Conservation (phyloP, 2,329 filamentous ascomycete species). For the Diaporthe nobilis region DNA sequence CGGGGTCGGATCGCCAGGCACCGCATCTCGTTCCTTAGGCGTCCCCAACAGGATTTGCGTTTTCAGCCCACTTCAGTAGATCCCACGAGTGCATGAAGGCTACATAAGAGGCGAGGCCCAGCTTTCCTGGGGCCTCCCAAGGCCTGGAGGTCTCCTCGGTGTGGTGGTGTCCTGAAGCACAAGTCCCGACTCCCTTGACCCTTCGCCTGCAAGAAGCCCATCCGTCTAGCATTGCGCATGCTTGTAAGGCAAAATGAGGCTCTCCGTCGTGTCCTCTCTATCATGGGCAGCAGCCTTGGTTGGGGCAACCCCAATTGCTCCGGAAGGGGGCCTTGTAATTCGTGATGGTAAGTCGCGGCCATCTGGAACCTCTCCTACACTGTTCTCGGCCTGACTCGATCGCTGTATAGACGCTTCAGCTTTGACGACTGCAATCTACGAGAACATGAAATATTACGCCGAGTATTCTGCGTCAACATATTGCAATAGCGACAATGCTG, state of each 20-base stretch:
- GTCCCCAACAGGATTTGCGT: slow-evolving; percentile 10
- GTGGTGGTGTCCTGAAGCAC: slow-evolving; percentile 31
- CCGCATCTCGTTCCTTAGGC: slow-evolving; percentile 1
- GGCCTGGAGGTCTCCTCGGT: not conserved
- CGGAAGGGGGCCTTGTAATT: not conserved
- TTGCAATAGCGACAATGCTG: slow-evolving; percentile 62
- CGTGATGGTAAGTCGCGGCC: slow-evolving; percentile 34
- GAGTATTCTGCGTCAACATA: slow-evolving; percentile 68
- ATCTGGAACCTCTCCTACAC: not conserved
- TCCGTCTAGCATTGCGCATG: not conserved
- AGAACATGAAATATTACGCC: slow-evolving; percentile 62
- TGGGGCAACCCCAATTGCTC: slow-evolving; percentile 32
- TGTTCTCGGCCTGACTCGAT: slow-evolving; percentile 34
- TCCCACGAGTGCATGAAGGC: not conserved
- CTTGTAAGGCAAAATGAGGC: slow-evolving; percentile 37
- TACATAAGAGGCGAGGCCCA: slow-evolving; percentile 23
- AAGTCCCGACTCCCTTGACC: slow-evolving; percentile 7
- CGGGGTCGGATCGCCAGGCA: slow-evolving; percentile 34
- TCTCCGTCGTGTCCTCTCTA: slow-evolving; percentile 31
- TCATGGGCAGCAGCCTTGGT: slow-evolving; percentile 35
- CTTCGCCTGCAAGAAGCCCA: not conserved
- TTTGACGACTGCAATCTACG: slow-evolving; percentile 52
- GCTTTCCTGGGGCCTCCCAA: not conserved
- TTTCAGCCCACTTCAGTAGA: slow-evolving; percentile 3
- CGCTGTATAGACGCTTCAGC: slow-evolving; percentile 38